These are phyloP conservation scores for Baorangia bicolor DNA, from an alignment of 768 basidiomycete species.

Conservation along the genomic window DNA sequence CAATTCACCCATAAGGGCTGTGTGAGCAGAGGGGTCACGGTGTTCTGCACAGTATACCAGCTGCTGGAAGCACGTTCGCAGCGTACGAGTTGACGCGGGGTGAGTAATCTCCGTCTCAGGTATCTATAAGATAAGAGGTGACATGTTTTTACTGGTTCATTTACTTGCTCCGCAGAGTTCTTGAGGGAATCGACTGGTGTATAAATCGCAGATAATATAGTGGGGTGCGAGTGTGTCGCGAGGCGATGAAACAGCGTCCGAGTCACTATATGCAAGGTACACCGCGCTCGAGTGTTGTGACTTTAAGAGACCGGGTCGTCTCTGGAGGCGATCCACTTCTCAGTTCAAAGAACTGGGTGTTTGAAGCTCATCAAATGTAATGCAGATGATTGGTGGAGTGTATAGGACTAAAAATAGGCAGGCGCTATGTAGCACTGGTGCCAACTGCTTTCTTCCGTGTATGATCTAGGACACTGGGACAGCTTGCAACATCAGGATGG, in stretches of 20 bases:
- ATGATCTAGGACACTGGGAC: no score
- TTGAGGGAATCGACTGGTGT: slow-evolving; percentile 26
- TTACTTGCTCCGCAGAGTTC: slow-evolving; percentile 12
- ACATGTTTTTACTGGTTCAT: background rate
- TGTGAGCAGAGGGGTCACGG: no score
- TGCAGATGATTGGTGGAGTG: no score
- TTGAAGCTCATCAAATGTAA: no score
- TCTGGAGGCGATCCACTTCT: no score
- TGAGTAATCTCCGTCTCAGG: slow-evolving; percentile 25
- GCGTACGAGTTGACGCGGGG: slow-evolving; percentile 84
- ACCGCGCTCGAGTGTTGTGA: background rate
- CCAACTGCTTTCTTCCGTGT: no score
- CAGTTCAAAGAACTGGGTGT: no score
- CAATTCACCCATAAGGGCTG: no score
- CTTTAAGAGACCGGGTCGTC: background rate
- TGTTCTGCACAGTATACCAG: slow-evolving; percentile 66
- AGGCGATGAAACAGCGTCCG: background rate
- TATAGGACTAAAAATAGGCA: no score
- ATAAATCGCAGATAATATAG: background rate
- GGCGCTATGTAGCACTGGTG: no score
- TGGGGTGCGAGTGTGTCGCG: background rate
- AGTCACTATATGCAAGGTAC: background rate
- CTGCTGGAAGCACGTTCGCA: slow-evolving; percentile 87
- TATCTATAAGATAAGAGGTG: background rate
- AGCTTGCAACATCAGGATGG: no score